Evolutionary conservation across 352 stramenopile species (phyloP).

Genomic region (Pythium pyrilobum): DNA sequence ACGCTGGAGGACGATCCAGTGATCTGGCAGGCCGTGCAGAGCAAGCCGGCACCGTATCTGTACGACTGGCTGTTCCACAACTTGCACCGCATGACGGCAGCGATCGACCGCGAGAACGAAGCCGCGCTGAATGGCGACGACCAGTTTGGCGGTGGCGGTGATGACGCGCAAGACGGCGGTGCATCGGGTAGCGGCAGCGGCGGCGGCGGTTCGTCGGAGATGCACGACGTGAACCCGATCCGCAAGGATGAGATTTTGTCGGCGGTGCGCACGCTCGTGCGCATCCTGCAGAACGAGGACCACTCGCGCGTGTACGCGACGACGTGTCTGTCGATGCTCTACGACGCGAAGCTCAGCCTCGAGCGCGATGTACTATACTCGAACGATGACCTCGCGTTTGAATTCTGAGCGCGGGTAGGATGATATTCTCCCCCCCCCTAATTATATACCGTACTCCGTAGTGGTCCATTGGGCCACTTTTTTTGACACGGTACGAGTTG

Average conservation of each 20-base stretch:
- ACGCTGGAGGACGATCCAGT: conserved; percentile 64
- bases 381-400: conserved; percentile 67
- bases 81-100: conserved; percentile 71
- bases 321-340: conserved; percentile 70
- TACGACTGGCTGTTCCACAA: conserved; percentile 89
- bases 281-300: conserved; percentile 64
- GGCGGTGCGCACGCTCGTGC: conserved; percentile 64
- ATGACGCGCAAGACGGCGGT: conserved; percentile 14
- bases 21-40: conserved; percentile 59
- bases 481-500: no score
- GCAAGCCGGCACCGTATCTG: conserved; percentile 68
- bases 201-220: conserved; percentile 6
- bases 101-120: conserved; percentile 56
- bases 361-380: conserved; percentile 79
- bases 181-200: conserved; percentile 22
- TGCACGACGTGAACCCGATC: conserved; percentile 81
- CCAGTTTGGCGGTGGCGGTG: conserved; percentile 2
- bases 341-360: conserved; percentile 79
- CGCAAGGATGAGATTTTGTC: conserved; percentile 76
- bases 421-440: no score
- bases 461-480: no score
- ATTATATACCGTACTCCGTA: no score
- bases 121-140: conserved; percentile 16
- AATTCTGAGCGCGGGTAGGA: conserved; percentile 47
- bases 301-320: conserved; percentile 52